Evolutionary conservation across 2,329 filamentous ascomycete genomes (phyloP).

Genomic region (Alternaria ventricosa): DNA sequence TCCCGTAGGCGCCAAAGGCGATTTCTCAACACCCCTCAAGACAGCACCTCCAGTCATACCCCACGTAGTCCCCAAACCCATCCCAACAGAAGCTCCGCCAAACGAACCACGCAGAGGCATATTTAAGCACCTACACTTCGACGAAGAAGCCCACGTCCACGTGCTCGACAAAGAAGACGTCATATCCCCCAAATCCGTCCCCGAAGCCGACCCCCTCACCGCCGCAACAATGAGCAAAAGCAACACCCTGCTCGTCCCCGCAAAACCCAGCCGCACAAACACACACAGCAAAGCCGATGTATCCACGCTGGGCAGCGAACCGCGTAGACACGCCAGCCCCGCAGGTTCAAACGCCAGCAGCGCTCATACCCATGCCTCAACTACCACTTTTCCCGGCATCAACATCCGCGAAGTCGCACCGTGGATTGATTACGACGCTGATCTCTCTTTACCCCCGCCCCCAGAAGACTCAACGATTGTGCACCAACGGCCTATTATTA

Average conservation of each 20-base stretch:
- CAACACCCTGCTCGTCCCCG: not conserved
- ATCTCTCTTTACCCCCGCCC: not conserved
- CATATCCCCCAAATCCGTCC: constrained; percentile 17
- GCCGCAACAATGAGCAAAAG: not conserved
- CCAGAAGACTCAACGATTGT: not conserved
- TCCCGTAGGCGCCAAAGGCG: not conserved
- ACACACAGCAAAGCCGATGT: not conserved
- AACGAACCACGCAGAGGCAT: constrained; percentile 5
- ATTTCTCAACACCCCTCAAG: constrained; percentile 9
- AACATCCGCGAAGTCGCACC: constrained; percentile 33
- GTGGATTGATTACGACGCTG: constrained; percentile 27
- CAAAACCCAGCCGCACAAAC: not conserved
- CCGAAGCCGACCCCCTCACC: constrained; percentile 7
- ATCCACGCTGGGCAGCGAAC: not conserved
- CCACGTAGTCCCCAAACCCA: not conserved
- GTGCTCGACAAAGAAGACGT: not conserved
- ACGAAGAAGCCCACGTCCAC: constrained; percentile 8
- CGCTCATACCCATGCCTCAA: constrained; percentile 7
- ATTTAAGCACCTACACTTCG: constrained; percentile 17
- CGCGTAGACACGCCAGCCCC: not conserved
- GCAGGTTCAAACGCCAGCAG: constrained; percentile 17
- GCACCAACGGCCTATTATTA: constrained; percentile 1
- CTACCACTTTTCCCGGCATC: constrained; percentile 6
- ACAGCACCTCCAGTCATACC: constrained; percentile 20
- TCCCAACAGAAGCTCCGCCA: not conserved